Conservation (phyloP, 805 yeast species). For the Yueomyces sinensis region DNA sequence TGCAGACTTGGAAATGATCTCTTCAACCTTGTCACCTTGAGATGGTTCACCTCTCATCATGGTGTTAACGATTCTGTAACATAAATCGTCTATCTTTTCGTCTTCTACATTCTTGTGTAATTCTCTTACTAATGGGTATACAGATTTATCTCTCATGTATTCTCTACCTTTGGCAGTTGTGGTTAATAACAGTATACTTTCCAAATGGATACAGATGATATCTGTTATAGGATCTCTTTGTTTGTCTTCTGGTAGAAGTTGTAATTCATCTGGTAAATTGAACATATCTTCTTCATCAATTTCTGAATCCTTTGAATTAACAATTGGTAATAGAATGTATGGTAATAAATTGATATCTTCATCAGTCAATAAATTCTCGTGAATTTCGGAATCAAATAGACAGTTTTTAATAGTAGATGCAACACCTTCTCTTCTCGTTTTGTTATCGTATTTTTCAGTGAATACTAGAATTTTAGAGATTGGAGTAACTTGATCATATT, state of each 20-base stretch:
- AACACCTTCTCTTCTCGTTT: constrained; percentile 79
- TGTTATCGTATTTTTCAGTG: constrained; percentile 67
- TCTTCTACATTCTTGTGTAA: constrained; percentile 45
- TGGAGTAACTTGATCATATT: constrained; percentile 66
- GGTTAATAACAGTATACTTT: constrained; percentile 65
- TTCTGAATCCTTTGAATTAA: constrained; percentile 56
- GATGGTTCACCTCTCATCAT: constrained; percentile 79
- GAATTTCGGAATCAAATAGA: constrained; percentile 65
- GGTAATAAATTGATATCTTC: constrained; percentile 64
- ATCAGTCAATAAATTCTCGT: constrained; percentile 44
- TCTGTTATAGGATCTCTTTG: constrained; percentile 58
- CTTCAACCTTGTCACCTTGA: constrained; percentile 30
- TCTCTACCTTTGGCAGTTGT: constrained; percentile 67
- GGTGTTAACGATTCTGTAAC: constrained; percentile 80
- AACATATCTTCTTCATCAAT: constrained; percentile 76
- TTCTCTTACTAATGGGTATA: constrained; percentile 78
- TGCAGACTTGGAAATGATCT: constrained; percentile 31
- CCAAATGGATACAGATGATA: constrained; percentile 60
- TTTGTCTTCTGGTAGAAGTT: constrained; percentile 63
- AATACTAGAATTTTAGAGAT: constrained; percentile 70
- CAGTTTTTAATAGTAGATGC: constrained; percentile 88
- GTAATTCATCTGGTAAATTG: constrained; percentile 79
- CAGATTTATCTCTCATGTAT: constrained; percentile 62
- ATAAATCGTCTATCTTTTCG: constrained; percentile 45
- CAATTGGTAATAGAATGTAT: constrained; percentile 67